Evolutionary conservation across 139 green algal species (phyloP).

Genomic region (Tetraselmis striata): DNA sequence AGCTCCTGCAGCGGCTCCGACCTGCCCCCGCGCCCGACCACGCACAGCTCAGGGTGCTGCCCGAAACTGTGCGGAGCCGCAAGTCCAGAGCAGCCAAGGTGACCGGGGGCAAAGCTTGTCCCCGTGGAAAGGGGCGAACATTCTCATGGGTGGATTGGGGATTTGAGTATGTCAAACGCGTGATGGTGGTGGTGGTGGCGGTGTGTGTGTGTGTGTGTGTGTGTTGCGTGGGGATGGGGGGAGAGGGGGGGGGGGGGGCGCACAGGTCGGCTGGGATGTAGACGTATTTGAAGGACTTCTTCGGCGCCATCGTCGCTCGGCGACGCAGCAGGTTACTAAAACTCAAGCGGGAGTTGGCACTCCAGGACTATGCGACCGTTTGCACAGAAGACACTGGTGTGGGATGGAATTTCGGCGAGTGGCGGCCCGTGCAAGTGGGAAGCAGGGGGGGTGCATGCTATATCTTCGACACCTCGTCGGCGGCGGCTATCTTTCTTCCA

Average conservation of each 20-base stretch:
- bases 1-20: conserved; percentile 46
- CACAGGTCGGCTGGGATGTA: conserved; percentile 58
- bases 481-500: no score
- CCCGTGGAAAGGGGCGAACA: background rate
- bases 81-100: background rate
- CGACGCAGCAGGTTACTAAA: no score
- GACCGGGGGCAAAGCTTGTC: background rate
- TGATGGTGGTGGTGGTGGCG: background rate
- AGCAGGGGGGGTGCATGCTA: no score
- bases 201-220: background rate
- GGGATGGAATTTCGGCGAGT: no score
- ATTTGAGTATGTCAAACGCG: background rate
- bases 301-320: no score
- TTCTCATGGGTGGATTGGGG: background rate
- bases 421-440: no score
- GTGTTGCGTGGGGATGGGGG: conserved; percentile 8
- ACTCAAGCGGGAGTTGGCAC: no score
- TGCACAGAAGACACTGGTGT: no score
- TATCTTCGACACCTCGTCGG: no score
- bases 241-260: conserved; percentile 4
- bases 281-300: conserved; percentile 42
- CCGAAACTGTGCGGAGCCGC: background rate
- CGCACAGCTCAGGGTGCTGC: no score
- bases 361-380: no score
- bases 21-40: conserved; percentile 30